These are phyloP conservation scores for Chalaropsis ovoidea DNA, from an alignment of 2,329 filamentous ascomycete genomes.

Conservation along the genomic window DNA sequence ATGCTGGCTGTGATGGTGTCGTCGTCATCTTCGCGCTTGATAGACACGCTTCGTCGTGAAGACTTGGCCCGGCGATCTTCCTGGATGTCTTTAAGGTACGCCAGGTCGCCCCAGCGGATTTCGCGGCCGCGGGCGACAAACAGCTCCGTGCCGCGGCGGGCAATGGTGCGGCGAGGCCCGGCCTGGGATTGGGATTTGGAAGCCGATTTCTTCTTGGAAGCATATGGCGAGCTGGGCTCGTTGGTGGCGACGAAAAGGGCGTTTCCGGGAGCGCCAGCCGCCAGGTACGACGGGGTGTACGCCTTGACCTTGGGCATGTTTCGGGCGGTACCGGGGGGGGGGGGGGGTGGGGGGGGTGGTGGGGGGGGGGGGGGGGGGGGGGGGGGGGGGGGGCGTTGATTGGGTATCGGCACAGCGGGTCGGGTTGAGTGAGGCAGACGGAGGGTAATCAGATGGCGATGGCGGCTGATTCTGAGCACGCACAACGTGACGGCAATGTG, in stretches of 20 bases:
- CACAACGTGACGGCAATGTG: too few species aligned
- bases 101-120: constrained; percentile 82
- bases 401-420: neutral
- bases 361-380: neutral
- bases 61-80: constrained; percentile 27
- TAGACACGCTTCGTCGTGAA: constrained; percentile 25
- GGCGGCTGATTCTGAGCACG: too few species aligned
- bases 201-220: constrained; percentile 31
- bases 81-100: constrained; percentile 58
- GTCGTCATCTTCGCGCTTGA: constrained; percentile 40
- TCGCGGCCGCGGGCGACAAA: constrained; percentile 84
- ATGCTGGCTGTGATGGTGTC: constrained; percentile 19
- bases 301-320: constrained; percentile 76
- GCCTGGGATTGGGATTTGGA: constrained; percentile 35
- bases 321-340: neutral
- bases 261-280: constrained; percentile 64
- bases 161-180: constrained; percentile 58
- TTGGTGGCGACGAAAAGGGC: constrained; percentile 55
- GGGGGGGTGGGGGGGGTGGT: neutral
- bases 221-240: constrained; percentile 36
- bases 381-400: neutral
- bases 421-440: neutral
- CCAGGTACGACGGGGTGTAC: constrained; percentile 82
- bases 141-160: constrained; percentile 71
- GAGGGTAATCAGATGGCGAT: too few species aligned